Evolutionary conservation across 129 eudicot genomes (phyloP), one percentile per base, ranked within the genome.

Genomic region (Helianthus tuberosus): DNA sequence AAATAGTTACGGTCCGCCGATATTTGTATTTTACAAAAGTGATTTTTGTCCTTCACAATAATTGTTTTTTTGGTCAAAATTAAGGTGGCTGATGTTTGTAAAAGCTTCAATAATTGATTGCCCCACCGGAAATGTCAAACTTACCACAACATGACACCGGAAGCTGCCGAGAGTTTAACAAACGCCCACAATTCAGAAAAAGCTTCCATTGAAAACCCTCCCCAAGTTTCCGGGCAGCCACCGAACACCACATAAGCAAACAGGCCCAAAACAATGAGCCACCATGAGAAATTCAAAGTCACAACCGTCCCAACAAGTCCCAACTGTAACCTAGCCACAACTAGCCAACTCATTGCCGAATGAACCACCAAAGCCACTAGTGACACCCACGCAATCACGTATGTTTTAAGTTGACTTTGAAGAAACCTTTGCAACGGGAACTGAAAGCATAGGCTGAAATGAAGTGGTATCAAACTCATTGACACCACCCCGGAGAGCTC

Each of bases 111-210:
- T 32, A 32, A 0, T 32, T 32, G 36, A 32, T 3, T 32, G 16
- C 17, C 55, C 27, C 32, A 2, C 29, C 11, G 11, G 8, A 11
- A 59, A 61, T 61, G 17, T 9, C 32, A 61, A 61, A 29, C 29
- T 23, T 72, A 92, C 98, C 98, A 92, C 17, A 93, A 89, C 98
- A 93, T 93, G 80, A 89, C 92, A 13, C 98, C 98, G 14, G 98
- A 93, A 43, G 98, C 85, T 10, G 87, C 86, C 12, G 98, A 93
- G 62, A 93, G 88, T 67, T 87, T 93, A n/a, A 87, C 77, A 73
- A 92, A 89, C 57, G 86, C 88, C 96, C 94, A 84, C 38, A 92
- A 66, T 6, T 94, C 98, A 4, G 84, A 38, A 70, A 89, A 86
- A 1, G 96, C 98, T 62, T 89, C 87, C 70, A 69, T 27, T 9